These are phyloP conservation scores for Penicillium simplicissimum DNA, from an alignment of 495 filamentous ascomycete genomes.

Conservation along the genomic window DNA sequence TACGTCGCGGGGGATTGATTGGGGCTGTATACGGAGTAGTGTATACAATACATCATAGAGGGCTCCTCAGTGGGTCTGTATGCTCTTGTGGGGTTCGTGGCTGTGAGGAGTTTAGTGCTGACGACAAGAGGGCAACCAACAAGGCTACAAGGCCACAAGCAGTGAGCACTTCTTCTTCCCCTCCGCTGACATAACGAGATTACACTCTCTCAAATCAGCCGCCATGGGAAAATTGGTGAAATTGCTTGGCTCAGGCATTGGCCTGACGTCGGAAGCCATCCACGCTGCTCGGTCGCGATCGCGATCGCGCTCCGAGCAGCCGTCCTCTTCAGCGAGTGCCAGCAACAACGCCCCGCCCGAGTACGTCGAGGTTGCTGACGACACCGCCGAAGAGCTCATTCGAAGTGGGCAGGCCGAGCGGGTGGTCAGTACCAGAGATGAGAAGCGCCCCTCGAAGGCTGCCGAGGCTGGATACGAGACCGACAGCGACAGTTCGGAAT, in stretches of 20 bases:
- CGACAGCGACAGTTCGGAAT: slow-evolving; percentile 3
- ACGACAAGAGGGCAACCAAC: background rate
- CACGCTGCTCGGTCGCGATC: slow-evolving; percentile 13
- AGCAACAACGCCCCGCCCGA: background rate
- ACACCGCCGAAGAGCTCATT: background rate
- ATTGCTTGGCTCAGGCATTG: slow-evolving; percentile 15
- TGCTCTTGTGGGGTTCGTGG: background rate
- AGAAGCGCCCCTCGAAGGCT: background rate
- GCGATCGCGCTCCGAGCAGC: slow-evolving; percentile 1
- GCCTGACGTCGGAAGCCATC: slow-evolving; percentile 21
- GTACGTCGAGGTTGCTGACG: slow-evolving; percentile 5
- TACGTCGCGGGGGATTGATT: background rate
- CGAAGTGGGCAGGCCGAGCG: background rate
- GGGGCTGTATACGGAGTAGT: too few species aligned
- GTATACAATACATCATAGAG: background rate
- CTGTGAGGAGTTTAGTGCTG: background rate
- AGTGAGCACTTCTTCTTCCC: background rate
- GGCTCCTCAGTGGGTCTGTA: background rate
- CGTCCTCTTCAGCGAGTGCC: slow-evolving; percentile 1
- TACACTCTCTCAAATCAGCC: background rate
- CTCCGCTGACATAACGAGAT: background rate
- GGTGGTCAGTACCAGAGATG: background rate
- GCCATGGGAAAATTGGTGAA: slow-evolving; percentile 14
- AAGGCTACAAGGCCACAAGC: background rate
- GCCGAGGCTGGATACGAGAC: background rate